Evolutionary conservation across 805 yeast species (phyloP), one percentile per base, ranked within the genome.

Genomic region (Pichia cabralensis): DNA sequence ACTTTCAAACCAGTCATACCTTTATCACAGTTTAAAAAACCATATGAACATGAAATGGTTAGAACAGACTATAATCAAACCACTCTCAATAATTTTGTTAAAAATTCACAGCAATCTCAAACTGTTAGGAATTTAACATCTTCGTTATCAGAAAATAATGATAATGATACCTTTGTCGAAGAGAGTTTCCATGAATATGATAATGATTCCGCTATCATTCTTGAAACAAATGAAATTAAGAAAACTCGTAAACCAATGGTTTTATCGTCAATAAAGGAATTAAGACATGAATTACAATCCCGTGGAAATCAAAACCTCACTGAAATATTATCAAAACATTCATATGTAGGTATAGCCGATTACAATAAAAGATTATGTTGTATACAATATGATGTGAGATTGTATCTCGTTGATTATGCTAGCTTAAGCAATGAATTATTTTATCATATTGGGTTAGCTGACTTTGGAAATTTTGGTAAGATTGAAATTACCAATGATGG

Each of bases 281-380:
- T 92, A 5, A 57, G 79, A 16, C 52, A 60, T 16, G 69, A 67
- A 10, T 67, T 79, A 1, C 73, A 74, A 28, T 44, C 46, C 0
- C 41, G 53, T 0, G 58, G 70, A 0, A 68, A 77, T 49, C 51
- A 59, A n/a, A 66, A 67, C 5, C 56, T 89, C 17, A 78, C 94
- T 0, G 68, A 73, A 28, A 56, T 84, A 2, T 75, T 89, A 54
- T 67, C 79, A 8, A 73, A 80, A 35, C 71, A 80, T 32, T 72
- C 79, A 0, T 83, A 69, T 49, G 79, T 92, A 8, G 98, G 98
- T 0, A 58, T 89, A 3, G 88, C 83, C 2, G 97, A 89, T 51
- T 69, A 69, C 9, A 50, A 57, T 10, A 69, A 74, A 41, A 61
- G 96, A 28, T 60, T 89, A 15, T 77, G 81, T 11, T 80, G 95